phyloP scores from a whole-genome alignment of 2,329 filamentous ascomycete species.

The Paradendryphiella salina region DNA sequence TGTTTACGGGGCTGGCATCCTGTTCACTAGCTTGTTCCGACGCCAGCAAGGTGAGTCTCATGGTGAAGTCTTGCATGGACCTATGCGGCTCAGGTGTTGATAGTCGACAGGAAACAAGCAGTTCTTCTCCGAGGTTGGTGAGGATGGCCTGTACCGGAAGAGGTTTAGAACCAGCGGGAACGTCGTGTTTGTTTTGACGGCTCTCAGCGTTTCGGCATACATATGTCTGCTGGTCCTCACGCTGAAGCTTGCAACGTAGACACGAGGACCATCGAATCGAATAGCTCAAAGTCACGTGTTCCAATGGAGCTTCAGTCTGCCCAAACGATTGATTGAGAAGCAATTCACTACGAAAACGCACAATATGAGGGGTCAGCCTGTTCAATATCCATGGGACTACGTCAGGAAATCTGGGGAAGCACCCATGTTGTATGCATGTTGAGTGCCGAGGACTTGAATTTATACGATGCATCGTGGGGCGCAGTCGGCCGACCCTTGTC shows the following conservation, averaged over 20 bases:
- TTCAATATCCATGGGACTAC: conserved; percentile 1
- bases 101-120: conserved; percentile 69
- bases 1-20: conserved; percentile 81
- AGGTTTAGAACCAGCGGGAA: conserved; percentile 69
- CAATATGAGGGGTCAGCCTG: conserved; percentile 6
- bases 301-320: too few species aligned
- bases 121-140: conserved; percentile 73
- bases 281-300: background rate
- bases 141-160: conserved; percentile 63
- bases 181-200: conserved; percentile 65
- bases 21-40: conserved; percentile 81
- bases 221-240: conserved; percentile 63
- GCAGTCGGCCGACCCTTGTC: background rate
- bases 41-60: conserved; percentile 68
- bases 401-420: conserved; percentile 13
- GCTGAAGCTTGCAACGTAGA: conserved; percentile 49
- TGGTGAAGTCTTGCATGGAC: background rate
- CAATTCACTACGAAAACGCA: background rate
- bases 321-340: background rate
- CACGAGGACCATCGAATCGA: background rate
- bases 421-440: conserved; percentile 20
- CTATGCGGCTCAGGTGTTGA: conserved; percentile 14
- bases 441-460: conserved; percentile 2
- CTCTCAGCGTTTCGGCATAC: conserved; percentile 65
- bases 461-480: background rate